Percentiles rank a stretch among this genome's conserved stretches.
phyloP scores from a whole-genome alignment of 768 basidiomycete species.

The Tubosaeta sp. region DNA sequence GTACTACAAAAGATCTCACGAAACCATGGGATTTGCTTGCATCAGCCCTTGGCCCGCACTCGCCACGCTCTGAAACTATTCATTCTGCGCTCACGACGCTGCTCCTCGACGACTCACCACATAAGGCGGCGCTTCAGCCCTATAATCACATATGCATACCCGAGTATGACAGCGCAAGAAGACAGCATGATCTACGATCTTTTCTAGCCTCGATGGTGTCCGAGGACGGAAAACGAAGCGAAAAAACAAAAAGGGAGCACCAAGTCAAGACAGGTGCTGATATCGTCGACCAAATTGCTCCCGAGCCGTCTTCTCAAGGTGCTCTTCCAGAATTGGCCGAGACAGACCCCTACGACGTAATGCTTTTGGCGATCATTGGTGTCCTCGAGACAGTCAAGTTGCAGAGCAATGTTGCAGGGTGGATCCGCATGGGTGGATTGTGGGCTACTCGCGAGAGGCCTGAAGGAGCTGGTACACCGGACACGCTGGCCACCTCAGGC shows the following conservation, averaged over 20 bases:
- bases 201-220: conserved; percentile 20
- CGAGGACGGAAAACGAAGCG: conserved; percentile 2
- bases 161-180: conserved; percentile 54
- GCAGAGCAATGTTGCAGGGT: conserved; percentile 63
- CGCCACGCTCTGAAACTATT: conserved; percentile 1
- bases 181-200: conserved; percentile 35
- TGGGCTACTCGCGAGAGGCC: conserved; percentile 11
- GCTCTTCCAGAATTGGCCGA: background rate
- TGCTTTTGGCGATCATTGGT: conserved; percentile 59
- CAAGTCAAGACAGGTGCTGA: background rate
- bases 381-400: conserved; percentile 54
- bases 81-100: conserved; percentile 48
- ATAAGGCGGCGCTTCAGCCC: conserved; percentile 64
- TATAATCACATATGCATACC: conserved; percentile 77
- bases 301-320: background rate
- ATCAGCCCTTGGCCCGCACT: background rate
- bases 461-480: background rate
- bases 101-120: conserved; percentile 49
- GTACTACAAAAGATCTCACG: conserved; percentile 72
- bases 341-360: conserved; percentile 42
- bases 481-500: background rate
- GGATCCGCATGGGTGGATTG: conserved; percentile 59
- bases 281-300: background rate
- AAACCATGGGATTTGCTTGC: conserved; percentile 59
- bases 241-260: conserved; percentile 6